A percentile compares a stretch with the other conserved stretches of the same genome.
phyloP scores from a whole-genome alignment of 305 asterid species.

The Coffea humblotiana region DNA sequence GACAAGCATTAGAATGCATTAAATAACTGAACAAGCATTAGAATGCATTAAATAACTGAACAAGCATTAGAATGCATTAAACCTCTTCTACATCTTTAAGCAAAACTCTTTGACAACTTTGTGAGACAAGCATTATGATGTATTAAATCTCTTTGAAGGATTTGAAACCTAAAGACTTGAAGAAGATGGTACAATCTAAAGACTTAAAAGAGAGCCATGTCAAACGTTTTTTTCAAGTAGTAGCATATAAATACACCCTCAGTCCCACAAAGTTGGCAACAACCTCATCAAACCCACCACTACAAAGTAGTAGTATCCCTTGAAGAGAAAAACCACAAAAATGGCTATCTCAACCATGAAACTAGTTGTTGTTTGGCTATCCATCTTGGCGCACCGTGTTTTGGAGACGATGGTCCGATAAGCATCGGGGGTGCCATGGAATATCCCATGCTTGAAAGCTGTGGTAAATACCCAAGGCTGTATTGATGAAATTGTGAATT shows the following conservation, averaged over 20 bases:
- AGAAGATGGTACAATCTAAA: not conserved
- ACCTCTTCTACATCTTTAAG: too few species aligned
- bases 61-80: not conserved
- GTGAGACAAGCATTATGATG: not conserved
- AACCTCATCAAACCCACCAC: not conserved
- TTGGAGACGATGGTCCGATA: not conserved
- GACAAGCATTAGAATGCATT: too few species aligned
- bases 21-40: too few species aligned
- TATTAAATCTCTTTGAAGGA: not conserved
- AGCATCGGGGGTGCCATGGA: slow-evolving; percentile 15
- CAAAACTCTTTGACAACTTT: too few species aligned
- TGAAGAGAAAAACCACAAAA: not conserved
- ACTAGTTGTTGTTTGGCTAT: not conserved
- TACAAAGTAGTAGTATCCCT: not conserved
- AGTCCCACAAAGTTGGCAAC: not conserved
- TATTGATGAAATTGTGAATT: slow-evolving; percentile 30
- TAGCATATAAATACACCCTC: not conserved
- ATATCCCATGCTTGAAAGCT: slow-evolving; percentile 17
- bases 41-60: too few species aligned
- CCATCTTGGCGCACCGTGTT: slow-evolving; percentile 1
- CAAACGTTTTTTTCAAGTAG: not conserved
- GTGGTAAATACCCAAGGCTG: slow-evolving; percentile 27
- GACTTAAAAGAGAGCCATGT: not conserved
- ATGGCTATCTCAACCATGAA: not conserved
- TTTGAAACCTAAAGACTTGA: not conserved